phyloP scores from a whole-genome alignment of 2,329 filamentous ascomycete species.

The Periconia sp. region DNA sequence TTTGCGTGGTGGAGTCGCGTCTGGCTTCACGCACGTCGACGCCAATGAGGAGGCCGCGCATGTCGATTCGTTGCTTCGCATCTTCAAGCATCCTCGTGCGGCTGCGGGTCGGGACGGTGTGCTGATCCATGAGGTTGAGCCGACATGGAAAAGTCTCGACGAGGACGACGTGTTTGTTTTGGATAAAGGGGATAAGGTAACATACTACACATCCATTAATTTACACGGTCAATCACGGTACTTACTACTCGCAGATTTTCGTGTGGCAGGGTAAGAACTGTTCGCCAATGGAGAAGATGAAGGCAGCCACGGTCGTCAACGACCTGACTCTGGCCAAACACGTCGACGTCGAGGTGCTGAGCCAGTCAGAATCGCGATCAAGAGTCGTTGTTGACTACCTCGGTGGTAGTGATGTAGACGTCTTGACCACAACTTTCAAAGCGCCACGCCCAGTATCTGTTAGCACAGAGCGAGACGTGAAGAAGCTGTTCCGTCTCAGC shows the following conservation, averaged over 20 bases:
- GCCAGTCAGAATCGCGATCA: conserved; percentile 61
- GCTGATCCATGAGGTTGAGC: conserved; percentile 65
- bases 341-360: conserved; percentile 65
- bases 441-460: conserved; percentile 45
- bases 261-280: conserved; percentile 69
- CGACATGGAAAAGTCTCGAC: conserved; percentile 63
- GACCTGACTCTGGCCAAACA: conserved; percentile 66
- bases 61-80: conserved; percentile 58
- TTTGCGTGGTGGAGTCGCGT: conserved; percentile 60
- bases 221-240: too few relatives aligned
- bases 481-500: conserved; percentile 63
- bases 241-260: conserved; percentile 50
- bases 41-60: conserved; percentile 46
- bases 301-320: conserved; percentile 67
- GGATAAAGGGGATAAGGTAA: conserved; percentile 58
- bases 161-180: conserved; percentile 68
- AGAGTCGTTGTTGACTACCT: conserved; percentile 57
- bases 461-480: conserved; percentile 25
- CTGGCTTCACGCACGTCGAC: conserved; percentile 67
- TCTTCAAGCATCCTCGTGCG: conserved; percentile 60
- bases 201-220: too few relatives aligned
- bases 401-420: conserved; percentile 37
- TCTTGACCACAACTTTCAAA: conserved; percentile 49
- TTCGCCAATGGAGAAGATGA: conserved; percentile 68
- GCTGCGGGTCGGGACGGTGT: conserved; percentile 51